These are phyloP conservation scores for Tremella mesenterica DNA, from an alignment of 768 basidiomycete genomes.

Conservation along the genomic window DNA sequence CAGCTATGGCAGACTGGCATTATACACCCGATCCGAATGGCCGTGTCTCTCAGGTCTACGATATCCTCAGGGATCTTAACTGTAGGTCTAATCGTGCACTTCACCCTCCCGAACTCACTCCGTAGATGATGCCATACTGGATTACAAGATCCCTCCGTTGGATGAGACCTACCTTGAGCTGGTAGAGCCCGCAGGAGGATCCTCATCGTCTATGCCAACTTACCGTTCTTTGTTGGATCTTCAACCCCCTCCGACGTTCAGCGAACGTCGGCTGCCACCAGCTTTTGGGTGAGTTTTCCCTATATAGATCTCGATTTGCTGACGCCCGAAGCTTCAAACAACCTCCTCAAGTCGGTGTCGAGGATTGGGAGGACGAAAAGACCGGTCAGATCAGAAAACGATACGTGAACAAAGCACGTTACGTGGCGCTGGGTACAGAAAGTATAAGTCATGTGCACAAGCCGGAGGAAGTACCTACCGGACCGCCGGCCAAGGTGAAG, in stretches of 20 bases:
- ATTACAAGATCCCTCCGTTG: conserved; percentile 63
- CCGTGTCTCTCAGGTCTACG: conserved; percentile 59
- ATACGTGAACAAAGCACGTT: conserved; percentile 22
- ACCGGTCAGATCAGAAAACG: conserved; percentile 20
- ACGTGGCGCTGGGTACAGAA: conserved; percentile 5
- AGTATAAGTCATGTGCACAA: conserved; percentile 15
- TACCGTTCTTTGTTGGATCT: conserved; percentile 54
- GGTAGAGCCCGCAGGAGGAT: conserved; percentile 39
- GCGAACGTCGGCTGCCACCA: conserved; percentile 55
- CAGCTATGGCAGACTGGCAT: conserved; percentile 92
- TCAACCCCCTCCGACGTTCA: conserved; percentile 84
- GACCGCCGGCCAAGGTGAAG: conserved; percentile 52
- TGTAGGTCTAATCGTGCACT: conserved; percentile 49
- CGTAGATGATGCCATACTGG: conserved; percentile 62
- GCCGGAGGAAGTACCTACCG: conserved; percentile 22
- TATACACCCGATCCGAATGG: conserved; percentile 68
- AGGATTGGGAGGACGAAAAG: conserved; percentile 17
- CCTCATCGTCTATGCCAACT: conserved; percentile 9
- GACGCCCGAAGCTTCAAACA: conserved; percentile 20
- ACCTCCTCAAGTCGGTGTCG: conserved; percentile 10
- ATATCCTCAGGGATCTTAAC: conserved; percentile 70
- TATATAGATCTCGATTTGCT: not conserved
- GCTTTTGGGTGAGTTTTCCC: conserved; percentile 14
- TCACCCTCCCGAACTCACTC: not conserved
- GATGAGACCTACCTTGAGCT: conserved; percentile 59